phyloP scores from a whole-genome alignment of 2,329 filamentous ascomycete species.

The Alternaria gansuensis region DNA sequence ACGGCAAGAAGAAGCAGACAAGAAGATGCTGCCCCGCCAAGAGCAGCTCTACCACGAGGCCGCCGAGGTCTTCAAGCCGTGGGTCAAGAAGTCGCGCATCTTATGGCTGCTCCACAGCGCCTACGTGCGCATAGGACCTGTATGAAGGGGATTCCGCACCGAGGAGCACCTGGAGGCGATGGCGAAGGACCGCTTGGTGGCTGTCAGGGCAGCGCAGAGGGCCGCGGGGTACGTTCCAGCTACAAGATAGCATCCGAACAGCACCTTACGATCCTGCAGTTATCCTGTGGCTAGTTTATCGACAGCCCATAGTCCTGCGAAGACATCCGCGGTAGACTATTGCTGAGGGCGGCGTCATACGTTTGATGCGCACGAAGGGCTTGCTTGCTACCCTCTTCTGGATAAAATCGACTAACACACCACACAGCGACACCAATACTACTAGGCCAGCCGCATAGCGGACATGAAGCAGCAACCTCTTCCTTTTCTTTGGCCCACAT shows the following conservation, averaged over 20 bases:
- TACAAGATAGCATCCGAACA: background rate
- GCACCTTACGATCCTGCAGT: background rate
- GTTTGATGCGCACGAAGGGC: constrained; percentile 5
- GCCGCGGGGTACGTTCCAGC: background rate
- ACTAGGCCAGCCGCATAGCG: background rate
- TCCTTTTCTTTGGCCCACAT: background rate
- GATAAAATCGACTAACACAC: background rate
- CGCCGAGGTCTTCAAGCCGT: background rate
- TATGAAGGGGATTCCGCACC: background rate
- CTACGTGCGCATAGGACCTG: background rate
- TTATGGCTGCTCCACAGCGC: background rate
- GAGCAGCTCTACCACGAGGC: background rate
- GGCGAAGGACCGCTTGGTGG: background rate
- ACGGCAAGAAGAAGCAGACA: background rate
- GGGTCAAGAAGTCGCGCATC: background rate
- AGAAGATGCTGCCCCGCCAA: background rate
- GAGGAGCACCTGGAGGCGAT: background rate
- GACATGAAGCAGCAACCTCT: background rate
- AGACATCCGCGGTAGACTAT: background rate
- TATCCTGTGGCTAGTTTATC: background rate
- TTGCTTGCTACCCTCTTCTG: background rate
- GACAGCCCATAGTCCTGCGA: background rate
- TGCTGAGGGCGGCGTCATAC: background rate
- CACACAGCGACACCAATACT: background rate
- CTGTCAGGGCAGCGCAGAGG: background rate